Evolutionary conservation across 257 asterid genomes (phyloP).

Genomic region (Solanum raphanifolium): DNA sequence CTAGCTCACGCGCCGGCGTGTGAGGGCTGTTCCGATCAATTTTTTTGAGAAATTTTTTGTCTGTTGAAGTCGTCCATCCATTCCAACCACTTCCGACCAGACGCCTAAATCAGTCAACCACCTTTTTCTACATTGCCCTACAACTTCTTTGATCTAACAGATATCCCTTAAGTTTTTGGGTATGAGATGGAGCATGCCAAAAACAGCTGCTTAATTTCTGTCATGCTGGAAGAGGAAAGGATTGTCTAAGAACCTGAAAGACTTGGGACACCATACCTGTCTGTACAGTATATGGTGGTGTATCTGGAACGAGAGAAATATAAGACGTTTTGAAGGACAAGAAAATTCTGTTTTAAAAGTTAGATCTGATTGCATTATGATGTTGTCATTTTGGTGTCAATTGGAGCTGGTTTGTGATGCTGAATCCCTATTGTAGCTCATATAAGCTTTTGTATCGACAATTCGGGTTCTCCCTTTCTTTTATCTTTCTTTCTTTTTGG

Average conservation of each 20-base stretch:
- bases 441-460: background rate
- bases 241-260: background rate
- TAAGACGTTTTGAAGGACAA: background rate
- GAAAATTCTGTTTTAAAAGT: background rate
- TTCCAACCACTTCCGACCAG: too few species aligned
- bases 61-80: too few species aligned
- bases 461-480: background rate
- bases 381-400: background rate
- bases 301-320: background rate
- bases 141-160: background rate
- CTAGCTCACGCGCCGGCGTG: too few species aligned
- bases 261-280: background rate
- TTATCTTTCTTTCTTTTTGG: background rate
- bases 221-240: background rate
- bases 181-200: background rate
- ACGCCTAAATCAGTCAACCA: background rate
- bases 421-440: background rate
- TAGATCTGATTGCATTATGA: background rate
- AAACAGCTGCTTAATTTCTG: background rate
- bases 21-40: too few species aligned
- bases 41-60: too few species aligned
- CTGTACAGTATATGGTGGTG: background rate
- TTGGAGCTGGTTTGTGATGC: background rate
- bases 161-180: background rate
- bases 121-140: background rate